These are phyloP conservation scores for Venturia effusa DNA, from an alignment of 2,329 filamentous ascomycete species.

Conservation along the genomic window DNA sequence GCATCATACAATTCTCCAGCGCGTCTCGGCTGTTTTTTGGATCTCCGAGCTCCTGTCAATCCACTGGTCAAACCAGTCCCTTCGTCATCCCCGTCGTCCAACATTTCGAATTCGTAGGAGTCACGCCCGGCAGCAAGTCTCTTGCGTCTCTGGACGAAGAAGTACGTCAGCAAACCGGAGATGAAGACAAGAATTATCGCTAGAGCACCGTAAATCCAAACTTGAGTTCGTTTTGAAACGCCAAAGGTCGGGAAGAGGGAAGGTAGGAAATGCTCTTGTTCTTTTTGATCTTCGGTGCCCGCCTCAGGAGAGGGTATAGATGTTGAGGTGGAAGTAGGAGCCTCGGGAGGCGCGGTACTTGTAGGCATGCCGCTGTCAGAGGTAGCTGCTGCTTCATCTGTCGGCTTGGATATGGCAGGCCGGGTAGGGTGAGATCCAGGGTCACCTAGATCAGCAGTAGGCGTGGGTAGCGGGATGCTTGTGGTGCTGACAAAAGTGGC, in stretches of 20 bases:
- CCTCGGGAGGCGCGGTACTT: slow-evolving; percentile 16
- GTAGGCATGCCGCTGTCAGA: slow-evolving; percentile 15
- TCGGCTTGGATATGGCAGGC: slow-evolving; percentile 50
- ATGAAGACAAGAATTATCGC: slow-evolving; percentile 82
- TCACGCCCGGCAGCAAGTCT: slow-evolving; percentile 63
- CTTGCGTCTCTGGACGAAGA: slow-evolving; percentile 68
- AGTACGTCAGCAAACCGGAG: slow-evolving; percentile 65
- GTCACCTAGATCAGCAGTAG: slow-evolving; percentile 35
- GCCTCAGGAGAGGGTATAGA: slow-evolving; percentile 19
- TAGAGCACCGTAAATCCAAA: slow-evolving; percentile 86
- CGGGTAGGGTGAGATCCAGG: slow-evolving; percentile 37
- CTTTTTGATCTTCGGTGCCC: slow-evolving; percentile 13
- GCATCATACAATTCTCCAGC: slow-evolving; percentile 95
- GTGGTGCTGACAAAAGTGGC: slow-evolving; percentile 51
- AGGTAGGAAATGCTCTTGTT: slow-evolving; percentile 50
- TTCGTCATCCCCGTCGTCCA: slow-evolving; percentile 64
- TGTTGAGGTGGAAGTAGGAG: slow-evolving; percentile 14
- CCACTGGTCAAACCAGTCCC: slow-evolving; percentile 42
- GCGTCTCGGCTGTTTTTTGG: slow-evolving; percentile 42
- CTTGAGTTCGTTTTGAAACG: slow-evolving; percentile 72
- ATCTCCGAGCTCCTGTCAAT: slow-evolving; percentile 23
- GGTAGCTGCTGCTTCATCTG: slow-evolving; percentile 17
- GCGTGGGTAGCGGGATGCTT: slow-evolving; percentile 33
- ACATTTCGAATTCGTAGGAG: slow-evolving; percentile 87
- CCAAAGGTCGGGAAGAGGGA: slow-evolving; percentile 86